Evolutionary conservation across 1,139 yeast genomes (phyloP), one percentile per base, ranked within the genome.

Genomic region (Protomyces inouyei): DNA sequence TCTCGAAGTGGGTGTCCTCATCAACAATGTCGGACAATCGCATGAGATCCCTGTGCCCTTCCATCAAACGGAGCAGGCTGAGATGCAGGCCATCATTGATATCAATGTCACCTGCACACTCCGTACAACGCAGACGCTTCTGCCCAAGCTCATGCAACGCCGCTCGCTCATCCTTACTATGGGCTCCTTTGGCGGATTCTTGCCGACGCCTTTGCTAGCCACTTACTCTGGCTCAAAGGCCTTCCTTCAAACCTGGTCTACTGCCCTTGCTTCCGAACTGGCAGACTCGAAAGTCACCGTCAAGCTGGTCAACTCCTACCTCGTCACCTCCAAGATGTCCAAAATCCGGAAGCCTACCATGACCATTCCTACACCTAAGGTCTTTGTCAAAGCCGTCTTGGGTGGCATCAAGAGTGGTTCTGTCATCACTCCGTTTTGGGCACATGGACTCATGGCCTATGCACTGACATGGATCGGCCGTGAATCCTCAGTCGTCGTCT

Each of bases 211-310:
- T 25, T 82, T 85, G 71, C 82, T 95, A 72, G 96, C 98, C 25
- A 87, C 93, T 6, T 93, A 93, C 78, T 88, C 98, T 18, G 99
- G 98, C 16, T 91, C 98, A 61, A 93, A 93, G 79, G 92, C 96
- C 5, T 93, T 93, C 76, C 80, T 93, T 72, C 98, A 93, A 77
- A 83, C 85, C 65, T 93, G 98, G 98, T 88, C 93, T 61, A 79
- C 82, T 66, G 92, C 97, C 0, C 80, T 93, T 70, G 87, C 97
- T n/a, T 89, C 92, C 25, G 99, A 93, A 76, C 80, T 93, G 71
- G 78, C 80, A 57, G 76, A 83, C 0, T 77, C 83, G 63, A 83
- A 85, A 23, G 82, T 93, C 68, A 98, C 93, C 72, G 97, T 90
- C 66, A 93, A 92, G 76, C 78, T 90, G 57, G 85, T 89, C 46